These are phyloP conservation scores for Lumnitzera racemosa DNA, from an alignment of 345 rosid species.

Conservation along the genomic window DNA sequence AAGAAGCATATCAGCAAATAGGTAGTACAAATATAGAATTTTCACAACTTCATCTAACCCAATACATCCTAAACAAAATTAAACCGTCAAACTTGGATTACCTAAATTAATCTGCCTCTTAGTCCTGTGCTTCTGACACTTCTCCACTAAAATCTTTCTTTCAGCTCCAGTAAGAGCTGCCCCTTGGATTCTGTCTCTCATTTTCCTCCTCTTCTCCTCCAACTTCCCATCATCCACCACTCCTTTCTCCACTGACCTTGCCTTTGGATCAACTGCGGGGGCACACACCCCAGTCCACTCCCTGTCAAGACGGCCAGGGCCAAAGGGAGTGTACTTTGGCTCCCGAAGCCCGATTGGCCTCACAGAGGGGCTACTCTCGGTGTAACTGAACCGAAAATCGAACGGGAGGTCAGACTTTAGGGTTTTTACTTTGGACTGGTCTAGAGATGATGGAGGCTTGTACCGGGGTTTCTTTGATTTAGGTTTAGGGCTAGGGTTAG, in stretches of 20 bases:
- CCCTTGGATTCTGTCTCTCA: constrained; percentile 64
- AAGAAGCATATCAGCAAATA: no score
- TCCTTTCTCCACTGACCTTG: constrained; percentile 48
- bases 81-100: constrained; percentile 5
- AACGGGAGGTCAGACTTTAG: constrained; percentile 55
- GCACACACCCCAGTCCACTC: constrained; percentile 92
- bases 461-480: constrained; percentile 45
- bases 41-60: no score
- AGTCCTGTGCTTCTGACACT: constrained; percentile 57
- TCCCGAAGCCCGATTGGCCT: constrained; percentile 88
- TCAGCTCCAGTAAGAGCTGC: constrained; percentile 58
- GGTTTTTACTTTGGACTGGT: constrained; percentile 34
- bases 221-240: constrained; percentile 46
- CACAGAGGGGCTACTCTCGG: constrained; percentile 60
- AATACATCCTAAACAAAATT: no score
- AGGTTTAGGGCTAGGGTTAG: constrained; percentile 11
- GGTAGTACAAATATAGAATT: no score
- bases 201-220: constrained; percentile 61
- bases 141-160: constrained; percentile 67
- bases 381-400: constrained; percentile 85
- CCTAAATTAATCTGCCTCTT: constrained; percentile 75
- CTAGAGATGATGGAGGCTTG: constrained; percentile 86
- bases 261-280: constrained; percentile 61
- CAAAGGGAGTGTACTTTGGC: constrained; percentile 92
- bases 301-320: constrained; percentile 69